Percentiles rank a stretch among this genome's conserved stretches.
Evolutionary conservation across 371 early-diverging fungal species (phyloP).

Genomic region (Circinella minor): DNA sequence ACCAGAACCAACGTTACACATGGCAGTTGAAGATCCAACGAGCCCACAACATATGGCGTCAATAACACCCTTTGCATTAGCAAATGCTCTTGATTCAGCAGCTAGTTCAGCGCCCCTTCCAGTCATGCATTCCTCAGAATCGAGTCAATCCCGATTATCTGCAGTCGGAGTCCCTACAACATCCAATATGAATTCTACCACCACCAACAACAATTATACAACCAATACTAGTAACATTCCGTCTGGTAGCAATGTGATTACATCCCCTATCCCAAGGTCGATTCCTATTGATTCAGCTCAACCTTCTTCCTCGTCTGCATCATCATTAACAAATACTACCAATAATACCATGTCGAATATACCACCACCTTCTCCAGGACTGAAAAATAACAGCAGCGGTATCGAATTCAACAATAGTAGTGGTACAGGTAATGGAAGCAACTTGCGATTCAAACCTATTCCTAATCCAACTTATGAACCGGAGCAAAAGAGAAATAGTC

Average conservation of each 20-base stretch:
- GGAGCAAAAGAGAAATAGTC: not conserved
- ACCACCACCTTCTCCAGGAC: not conserved
- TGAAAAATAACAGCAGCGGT: not conserved
- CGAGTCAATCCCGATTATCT: not conserved
- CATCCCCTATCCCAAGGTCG: not conserved
- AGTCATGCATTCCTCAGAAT: not conserved
- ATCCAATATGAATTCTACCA: not conserved
- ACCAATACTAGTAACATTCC: not conserved
- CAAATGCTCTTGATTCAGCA: not conserved
- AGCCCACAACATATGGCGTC: not conserved
- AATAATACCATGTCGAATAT: not conserved
- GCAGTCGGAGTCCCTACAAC: conserved; percentile 2
- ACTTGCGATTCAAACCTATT: conserved; percentile 22
- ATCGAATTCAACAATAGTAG: not conserved
- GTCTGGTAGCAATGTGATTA: not conserved
- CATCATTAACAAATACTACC: too few species aligned
- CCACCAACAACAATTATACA: not conserved
- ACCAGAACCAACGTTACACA: not conserved
- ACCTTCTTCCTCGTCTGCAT: conserved; percentile 2
- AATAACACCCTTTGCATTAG: conserved; percentile 1
- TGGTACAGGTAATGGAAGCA: not conserved
- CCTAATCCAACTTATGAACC: conserved; percentile 20
- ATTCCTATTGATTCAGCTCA: not conserved
- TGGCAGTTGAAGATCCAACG: not conserved
- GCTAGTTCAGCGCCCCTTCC: not conserved